Conservation (phyloP, 345 rosid genomes). For the Populus simonii region DNA sequence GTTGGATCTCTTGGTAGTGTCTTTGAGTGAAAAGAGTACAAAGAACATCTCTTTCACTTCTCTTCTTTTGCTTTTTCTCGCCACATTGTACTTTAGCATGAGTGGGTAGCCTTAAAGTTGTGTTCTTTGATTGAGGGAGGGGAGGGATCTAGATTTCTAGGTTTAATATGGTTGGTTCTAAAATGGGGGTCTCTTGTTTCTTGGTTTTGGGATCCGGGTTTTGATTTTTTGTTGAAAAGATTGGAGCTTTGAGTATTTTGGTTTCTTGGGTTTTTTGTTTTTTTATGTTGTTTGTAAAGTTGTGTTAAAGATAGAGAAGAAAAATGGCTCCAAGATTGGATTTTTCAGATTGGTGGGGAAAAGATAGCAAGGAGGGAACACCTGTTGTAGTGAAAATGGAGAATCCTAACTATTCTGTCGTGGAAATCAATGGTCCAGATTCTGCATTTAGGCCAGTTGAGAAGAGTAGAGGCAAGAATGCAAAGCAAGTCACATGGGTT, state of each 20-base stretch:
- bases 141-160: slow-evolving; percentile 22
- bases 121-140: slow-evolving; percentile 6
- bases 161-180: slow-evolving; percentile 14
- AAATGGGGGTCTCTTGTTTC: slow-evolving; percentile 33
- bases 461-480: slow-evolving; percentile 79
- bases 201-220: slow-evolving; percentile 49
- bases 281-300: not conserved
- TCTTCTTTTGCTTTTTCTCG: slow-evolving; percentile 23
- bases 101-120: slow-evolving; percentile 25
- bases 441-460: slow-evolving; percentile 78
- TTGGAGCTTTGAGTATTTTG: not conserved
- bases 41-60: not conserved
- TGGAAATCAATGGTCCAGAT: slow-evolving; percentile 86
- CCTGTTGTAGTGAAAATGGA: slow-evolving; percentile 91
- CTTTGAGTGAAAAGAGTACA: slow-evolving; percentile 10
- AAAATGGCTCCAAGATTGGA: slow-evolving; percentile 68
- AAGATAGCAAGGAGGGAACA: slow-evolving; percentile 60
- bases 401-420: slow-evolving; percentile 74
- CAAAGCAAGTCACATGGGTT: slow-evolving; percentile 89
- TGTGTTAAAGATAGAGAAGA: not conserved
- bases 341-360: slow-evolving; percentile 70
- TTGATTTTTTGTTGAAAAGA: slow-evolving; percentile 18
- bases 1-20: slow-evolving; percentile 22
- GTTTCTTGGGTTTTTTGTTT: slow-evolving; percentile 7
- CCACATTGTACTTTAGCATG: slow-evolving; percentile 34